Conservation (phyloP, 371 early-diverging fungal species). For the Mortierella sp. region DNA sequence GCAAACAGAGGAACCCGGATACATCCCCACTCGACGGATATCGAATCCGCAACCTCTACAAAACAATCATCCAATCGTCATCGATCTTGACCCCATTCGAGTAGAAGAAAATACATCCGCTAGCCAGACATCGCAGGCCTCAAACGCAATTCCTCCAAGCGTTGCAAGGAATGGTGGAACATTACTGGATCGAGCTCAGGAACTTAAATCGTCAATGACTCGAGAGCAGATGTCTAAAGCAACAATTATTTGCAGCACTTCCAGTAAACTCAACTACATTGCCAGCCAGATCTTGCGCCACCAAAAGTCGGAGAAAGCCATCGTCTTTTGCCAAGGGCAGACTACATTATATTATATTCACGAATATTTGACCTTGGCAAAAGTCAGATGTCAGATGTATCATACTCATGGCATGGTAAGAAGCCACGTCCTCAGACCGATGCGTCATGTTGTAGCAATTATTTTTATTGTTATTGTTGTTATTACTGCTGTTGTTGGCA, state of each 20-base stretch:
- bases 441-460: neutral
- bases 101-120: neutral
- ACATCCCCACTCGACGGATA: neutral
- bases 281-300: conserved; percentile 59
- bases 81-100: conserved; percentile 1
- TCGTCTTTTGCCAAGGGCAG: conserved; percentile 67
- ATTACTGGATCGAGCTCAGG: neutral
- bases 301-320: conserved; percentile 66
- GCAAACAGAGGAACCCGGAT: neutral
- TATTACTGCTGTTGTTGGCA: neutral
- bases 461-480: neutral
- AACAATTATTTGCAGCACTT: conserved; percentile 34
- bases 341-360: conserved; percentile 64
- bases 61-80: conserved; percentile 3
- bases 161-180: neutral
- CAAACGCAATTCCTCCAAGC: neutral
- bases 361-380: conserved; percentile 64
- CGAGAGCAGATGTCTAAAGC: conserved; percentile 12
- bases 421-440: neutral
- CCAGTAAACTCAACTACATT: conserved; percentile 71
- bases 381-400: conserved; percentile 69
- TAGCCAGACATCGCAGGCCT: neutral
- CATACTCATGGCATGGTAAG: conserved; percentile 60
- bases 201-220: conserved; percentile 8
- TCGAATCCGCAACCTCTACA: neutral